Evolutionary conservation across 805 yeast species (phyloP).

Genomic region (Starmerella lactis-condensi): DNA sequence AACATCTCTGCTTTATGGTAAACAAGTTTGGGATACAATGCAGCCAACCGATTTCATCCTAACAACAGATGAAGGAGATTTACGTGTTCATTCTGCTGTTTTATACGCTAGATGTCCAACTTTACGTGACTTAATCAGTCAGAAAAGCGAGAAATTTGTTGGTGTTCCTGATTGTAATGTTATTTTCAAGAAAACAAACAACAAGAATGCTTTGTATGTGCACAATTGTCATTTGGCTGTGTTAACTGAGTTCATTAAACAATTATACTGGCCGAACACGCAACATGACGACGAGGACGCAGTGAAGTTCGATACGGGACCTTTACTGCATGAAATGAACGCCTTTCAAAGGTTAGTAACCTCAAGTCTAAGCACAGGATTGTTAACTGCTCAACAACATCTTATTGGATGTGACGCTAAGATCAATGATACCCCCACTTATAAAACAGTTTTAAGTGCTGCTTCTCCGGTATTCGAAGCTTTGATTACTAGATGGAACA

Average conservation of each 20-base stretch:
- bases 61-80: not conserved
- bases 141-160: not conserved
- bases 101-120: constrained; percentile 15
- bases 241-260: constrained; percentile 8
- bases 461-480: constrained; percentile 12
- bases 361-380: constrained; percentile 8
- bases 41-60: constrained; percentile 1
- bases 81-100: constrained; percentile 9
- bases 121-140: constrained; percentile 1
- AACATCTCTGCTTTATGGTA: no score
- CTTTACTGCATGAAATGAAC: constrained; percentile 7
- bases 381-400: constrained; percentile 8
- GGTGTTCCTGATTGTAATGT: no score
- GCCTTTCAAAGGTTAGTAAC: constrained; percentile 11
- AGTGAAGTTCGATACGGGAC: constrained; percentile 1
- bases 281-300: not conserved
- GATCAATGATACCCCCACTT: constrained; percentile 2
- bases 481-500: constrained; percentile 8
- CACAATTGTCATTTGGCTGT: not conserved
- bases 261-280: constrained; percentile 1
- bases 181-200: no score
- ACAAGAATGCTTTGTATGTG: not conserved
- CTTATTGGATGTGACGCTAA: constrained; percentile 10
- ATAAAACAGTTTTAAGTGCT: constrained; percentile 4
- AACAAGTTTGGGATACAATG: no score